Conservation (phyloP, 1,284 basidiomycete genomes). For the Ceratobasidium sp. region DNA sequence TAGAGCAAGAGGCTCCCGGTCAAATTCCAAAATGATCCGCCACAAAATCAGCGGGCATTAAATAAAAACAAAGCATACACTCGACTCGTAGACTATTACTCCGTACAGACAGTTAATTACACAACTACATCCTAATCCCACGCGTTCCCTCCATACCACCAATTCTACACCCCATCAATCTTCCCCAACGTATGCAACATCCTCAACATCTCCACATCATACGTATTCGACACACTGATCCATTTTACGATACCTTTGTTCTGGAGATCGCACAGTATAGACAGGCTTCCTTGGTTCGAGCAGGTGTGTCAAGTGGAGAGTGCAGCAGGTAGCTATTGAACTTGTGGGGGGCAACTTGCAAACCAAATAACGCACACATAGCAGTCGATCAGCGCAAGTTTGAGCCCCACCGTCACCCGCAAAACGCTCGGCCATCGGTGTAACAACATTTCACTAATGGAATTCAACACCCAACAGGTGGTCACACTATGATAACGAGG, state of each 20-base stretch:
- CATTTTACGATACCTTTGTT: constrained; percentile 68
- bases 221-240: constrained; percentile 82
- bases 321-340: constrained; percentile 82
- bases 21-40: constrained; percentile 86
- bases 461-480: too few species aligned
- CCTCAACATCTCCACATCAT: constrained; percentile 68
- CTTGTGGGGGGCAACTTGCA: too few species aligned
- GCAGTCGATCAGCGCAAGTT: too few species aligned
- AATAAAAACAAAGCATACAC: constrained; percentile 41
- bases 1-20: constrained; percentile 76
- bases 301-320: constrained; percentile 69
- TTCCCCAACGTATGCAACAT: constrained; percentile 63
- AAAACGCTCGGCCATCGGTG: too few species aligned
- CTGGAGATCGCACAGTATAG: constrained; percentile 67
- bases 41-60: constrained; percentile 4
- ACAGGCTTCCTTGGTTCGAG: constrained; percentile 74
- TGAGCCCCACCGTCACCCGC: too few species aligned
- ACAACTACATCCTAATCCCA: constrained; percentile 73
- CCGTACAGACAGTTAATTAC: constrained; percentile 67
- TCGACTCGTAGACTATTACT: constrained; percentile 78
- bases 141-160: constrained; percentile 81
- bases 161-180: constrained; percentile 79
- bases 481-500: too few species aligned
- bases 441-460: too few species aligned
- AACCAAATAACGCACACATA: too few species aligned